Evolutionary conservation across 495 filamentous ascomycete species (phyloP).

Genomic region (Aspergillus carlsbadensis): DNA sequence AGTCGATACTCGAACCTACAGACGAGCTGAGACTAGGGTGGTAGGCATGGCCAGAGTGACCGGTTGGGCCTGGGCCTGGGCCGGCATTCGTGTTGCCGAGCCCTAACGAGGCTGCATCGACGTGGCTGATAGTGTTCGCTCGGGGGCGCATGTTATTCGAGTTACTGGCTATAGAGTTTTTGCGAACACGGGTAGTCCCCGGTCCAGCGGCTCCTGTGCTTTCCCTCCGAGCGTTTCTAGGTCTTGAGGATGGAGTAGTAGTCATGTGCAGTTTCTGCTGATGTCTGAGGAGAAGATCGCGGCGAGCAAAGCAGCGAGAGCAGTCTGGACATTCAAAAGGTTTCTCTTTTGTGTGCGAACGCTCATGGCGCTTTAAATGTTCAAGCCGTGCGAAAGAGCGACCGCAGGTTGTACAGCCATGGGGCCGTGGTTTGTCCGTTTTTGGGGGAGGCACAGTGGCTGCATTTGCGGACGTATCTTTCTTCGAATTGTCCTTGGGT

Average conservation of each 20-base stretch:
- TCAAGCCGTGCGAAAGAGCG: slow-evolving; percentile 94
- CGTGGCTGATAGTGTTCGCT: slow-evolving; percentile 95
- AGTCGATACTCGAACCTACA: slow-evolving; percentile 61
- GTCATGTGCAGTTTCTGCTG: slow-evolving; percentile 99
- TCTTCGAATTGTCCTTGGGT: slow-evolving; percentile 34
- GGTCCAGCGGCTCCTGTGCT: slow-evolving; percentile 76
- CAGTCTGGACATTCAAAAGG: slow-evolving; percentile 98
- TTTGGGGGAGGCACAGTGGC: slow-evolving; percentile 68
- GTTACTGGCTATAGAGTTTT: slow-evolving; percentile 79
- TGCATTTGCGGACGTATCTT: slow-evolving; percentile 31
- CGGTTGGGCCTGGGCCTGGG: slow-evolving; percentile 50
- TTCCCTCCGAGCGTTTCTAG: slow-evolving; percentile 76
- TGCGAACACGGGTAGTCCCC: slow-evolving; percentile 73
- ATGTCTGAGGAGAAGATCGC: slow-evolving; percentile 89
- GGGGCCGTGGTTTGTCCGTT: slow-evolving; percentile 95
- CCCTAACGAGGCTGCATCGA: slow-evolving; percentile 75
- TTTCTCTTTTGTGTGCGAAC: slow-evolving; percentile 98
- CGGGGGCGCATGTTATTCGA: slow-evolving; percentile 75
- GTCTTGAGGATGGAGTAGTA: slow-evolving; percentile 84
- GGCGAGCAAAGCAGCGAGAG: slow-evolving; percentile 88
- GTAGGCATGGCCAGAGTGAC: slow-evolving; percentile 51
- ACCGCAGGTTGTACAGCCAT: slow-evolving; percentile 89
- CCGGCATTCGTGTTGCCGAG: slow-evolving; percentile 67
- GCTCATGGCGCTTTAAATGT: slow-evolving; percentile 96
- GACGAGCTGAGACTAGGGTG: slow-evolving; percentile 67